Base-by-base conservation (phyloP, 2,329 filamentous ascomycete species). In the Chrysoporthe deuterocubensis region DNA sequence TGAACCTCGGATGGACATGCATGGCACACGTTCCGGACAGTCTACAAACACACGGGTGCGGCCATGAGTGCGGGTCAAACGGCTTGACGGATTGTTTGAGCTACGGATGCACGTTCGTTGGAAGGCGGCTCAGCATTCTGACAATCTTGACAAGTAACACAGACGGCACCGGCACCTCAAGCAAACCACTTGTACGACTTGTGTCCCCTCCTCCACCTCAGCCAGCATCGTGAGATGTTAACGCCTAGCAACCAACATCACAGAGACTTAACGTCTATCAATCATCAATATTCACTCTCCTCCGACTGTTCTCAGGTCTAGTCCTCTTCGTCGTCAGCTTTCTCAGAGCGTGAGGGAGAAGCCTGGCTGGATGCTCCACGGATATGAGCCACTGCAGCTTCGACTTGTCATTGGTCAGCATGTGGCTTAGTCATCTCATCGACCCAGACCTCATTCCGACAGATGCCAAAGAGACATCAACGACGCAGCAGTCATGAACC, bases 391-490 rank as follows among this genome's bases (percentile, higher is more conserved):
- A 66, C 21, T 26, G 68, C 68, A 64, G 68, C 62, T 40, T 64
- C 62, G 66, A 70, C 68, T 69, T 68, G 9, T 58, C 46, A 65
- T 66, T 54, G 61, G 66, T 70, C 66, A 70, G 68, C 32, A 64
- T 52, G 26, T 26, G 44, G 66, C 68, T 68, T 68, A 68, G 68
- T 70, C 66, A 68, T 63, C 32, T 50, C 46, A 32, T 56, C 54
- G 60, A 52, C 40, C 40, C n/a, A 16, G 16, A 57, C 42, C 4
- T 3, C 42, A 2, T 4, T 60, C 42, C 32, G 62, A 18, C 18
- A 62, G 13, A 34, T 32, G 18, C 18, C 26, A 26, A 34, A n/a
- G 5, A 26, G 5, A 32, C 21, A 34, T 58, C 11, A 21, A 54
- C 37, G n/a, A 13, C 32, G 37, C 62, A 58, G 50, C 40, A 50